phyloP scores from a whole-genome alignment of 2,329 filamentous ascomycete species.

The Ceratocystis variospora region DNA sequence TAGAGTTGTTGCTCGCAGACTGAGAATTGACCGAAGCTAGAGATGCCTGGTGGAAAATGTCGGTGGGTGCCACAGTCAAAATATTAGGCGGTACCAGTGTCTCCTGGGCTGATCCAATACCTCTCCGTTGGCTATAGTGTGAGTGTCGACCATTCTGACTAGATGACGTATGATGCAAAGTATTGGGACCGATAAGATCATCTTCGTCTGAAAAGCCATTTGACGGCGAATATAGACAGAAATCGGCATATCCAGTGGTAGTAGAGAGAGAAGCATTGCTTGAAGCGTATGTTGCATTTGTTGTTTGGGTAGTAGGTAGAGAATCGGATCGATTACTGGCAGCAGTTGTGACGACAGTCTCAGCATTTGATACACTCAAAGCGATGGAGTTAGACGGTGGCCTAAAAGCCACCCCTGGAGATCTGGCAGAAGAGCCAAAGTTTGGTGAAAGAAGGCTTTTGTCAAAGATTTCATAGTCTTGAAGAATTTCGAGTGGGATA shows the following conservation, averaged over 20 bases:
- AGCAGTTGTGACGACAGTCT: not conserved
- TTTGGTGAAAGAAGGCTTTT: not conserved
- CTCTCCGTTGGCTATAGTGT: not conserved
- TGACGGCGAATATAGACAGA: slow-evolving; percentile 41
- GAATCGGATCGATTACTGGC: not conserved
- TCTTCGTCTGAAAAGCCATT: slow-evolving; percentile 39
- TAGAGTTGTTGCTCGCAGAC: not conserved
- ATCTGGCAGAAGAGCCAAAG: not conserved
- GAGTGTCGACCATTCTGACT: not conserved
- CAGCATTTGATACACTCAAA: not conserved
- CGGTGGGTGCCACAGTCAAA: not conserved
- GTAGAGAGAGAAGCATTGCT: not conserved
- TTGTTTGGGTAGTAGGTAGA: not conserved
- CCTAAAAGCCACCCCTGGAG: not conserved
- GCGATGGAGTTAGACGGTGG: not conserved
- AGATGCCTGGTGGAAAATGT: not conserved
- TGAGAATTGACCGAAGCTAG: not conserved
- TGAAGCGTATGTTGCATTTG: not conserved
- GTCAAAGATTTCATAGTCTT: not conserved
- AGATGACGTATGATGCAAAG: too few relatives aligned
- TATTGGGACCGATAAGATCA: not conserved
- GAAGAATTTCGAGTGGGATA: not conserved
- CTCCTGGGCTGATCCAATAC: not conserved
- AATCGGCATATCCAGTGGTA: slow-evolving; percentile 36
- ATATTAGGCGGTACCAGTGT: not conserved